A percentile compares a stretch with the other conserved stretches of the same genome.
Conservation (phyloP, 2,329 filamentous ascomycete genomes). For the Venturiaceae sp. region DNA sequence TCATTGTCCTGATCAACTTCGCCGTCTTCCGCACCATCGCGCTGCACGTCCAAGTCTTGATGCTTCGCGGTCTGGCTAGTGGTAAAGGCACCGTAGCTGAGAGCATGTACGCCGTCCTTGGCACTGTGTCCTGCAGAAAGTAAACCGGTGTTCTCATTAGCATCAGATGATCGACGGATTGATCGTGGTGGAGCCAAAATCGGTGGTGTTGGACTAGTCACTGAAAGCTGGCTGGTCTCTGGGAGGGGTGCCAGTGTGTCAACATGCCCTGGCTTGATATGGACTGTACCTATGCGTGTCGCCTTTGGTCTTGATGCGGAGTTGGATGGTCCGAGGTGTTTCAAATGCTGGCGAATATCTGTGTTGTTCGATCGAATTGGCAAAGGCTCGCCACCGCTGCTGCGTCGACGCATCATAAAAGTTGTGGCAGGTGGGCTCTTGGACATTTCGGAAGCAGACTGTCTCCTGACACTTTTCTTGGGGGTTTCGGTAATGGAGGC, state of each 20-base stretch:
- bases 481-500: not conserved
- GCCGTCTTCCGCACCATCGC: not conserved
- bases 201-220: not conserved
- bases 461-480: not conserved
- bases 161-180: not conserved
- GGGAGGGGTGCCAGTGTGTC: not conserved
- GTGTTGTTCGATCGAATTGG: slow-evolving; percentile 41
- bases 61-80: not conserved
- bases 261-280: slow-evolving; percentile 50
- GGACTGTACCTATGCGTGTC: slow-evolving; percentile 53
- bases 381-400: slow-evolving; percentile 14
- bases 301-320: slow-evolving; percentile 48
- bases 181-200: not conserved
- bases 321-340: slow-evolving; percentile 56
- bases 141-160: slow-evolving; percentile 25
- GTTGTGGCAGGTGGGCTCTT: slow-evolving; percentile 23
- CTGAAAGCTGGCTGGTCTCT: slow-evolving; percentile 1
- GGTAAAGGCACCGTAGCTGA: slow-evolving; percentile 37
- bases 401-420: slow-evolving; percentile 27
- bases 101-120: slow-evolving; percentile 55
- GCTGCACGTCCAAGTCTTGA: not conserved
- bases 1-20: not conserved
- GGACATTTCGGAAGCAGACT: slow-evolving; percentile 8
- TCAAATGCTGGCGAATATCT: slow-evolving; percentile 49
- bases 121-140: slow-evolving; percentile 47